A percentile compares a stretch with the other conserved stretches of the same genome.
Evolutionary conservation across 257 asterid species (phyloP).

Genomic region (Avicennia marina): DNA sequence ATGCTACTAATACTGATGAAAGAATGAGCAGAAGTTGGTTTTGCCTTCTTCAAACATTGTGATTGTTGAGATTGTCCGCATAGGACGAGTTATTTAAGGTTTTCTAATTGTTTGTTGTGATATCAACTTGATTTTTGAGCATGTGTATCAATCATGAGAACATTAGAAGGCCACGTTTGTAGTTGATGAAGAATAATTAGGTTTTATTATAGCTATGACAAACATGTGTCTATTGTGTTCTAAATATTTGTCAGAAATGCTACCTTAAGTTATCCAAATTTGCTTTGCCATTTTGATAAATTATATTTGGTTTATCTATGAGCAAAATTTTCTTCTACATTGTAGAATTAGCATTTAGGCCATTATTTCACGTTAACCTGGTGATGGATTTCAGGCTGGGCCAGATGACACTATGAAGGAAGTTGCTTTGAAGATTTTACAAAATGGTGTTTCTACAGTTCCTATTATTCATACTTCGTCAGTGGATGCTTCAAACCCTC

Average conservation of each 20-base stretch:
- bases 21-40: neutral
- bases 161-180: neutral
- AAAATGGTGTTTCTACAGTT: constrained; percentile 64
- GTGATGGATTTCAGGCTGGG: constrained; percentile 62
- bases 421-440: constrained; percentile 72
- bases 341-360: constrained; percentile 6
- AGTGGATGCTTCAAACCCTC: constrained; percentile 65
- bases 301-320: neutral
- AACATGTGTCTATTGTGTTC: neutral
- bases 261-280: neutral
- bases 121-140: constrained; percentile 8
- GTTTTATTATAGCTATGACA: neutral
- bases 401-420: constrained; percentile 86
- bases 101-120: constrained; percentile 8
- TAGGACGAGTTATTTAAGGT: neutral
- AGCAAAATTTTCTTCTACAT: constrained; percentile 15
- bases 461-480: constrained; percentile 72
- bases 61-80: constrained; percentile 14
- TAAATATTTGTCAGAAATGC: constrained; percentile 3
- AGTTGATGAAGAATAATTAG: constrained; percentile 5
- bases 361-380: constrained; percentile 15
- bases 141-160: neutral
- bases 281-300: neutral
- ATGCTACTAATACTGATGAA: neutral
- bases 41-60: neutral